These are phyloP conservation scores for Cyclotella sp. DNA, from an alignment of 108 stramenopile genomes.

Conservation along the genomic window DNA sequence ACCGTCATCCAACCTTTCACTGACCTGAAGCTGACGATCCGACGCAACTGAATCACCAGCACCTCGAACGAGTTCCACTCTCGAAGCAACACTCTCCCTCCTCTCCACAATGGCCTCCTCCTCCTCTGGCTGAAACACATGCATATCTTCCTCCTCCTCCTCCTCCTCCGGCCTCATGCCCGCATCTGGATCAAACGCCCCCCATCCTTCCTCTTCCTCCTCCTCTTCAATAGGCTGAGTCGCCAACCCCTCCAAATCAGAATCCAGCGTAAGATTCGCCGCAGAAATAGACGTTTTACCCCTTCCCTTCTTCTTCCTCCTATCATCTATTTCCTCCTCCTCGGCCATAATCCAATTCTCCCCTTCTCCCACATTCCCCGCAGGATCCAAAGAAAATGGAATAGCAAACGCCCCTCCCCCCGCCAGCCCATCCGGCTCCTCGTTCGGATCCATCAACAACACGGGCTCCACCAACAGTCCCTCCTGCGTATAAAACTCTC, in stretches of 20 bases:
- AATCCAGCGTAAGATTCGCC: slow-evolving; percentile 35
- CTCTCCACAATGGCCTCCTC: slow-evolving; percentile 47
- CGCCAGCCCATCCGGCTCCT: slow-evolving; percentile 22
- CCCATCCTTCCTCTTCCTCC: slow-evolving; percentile 82
- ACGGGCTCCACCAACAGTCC: slow-evolving; percentile 50
- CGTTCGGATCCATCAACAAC: slow-evolving; percentile 49
- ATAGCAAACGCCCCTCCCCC: slow-evolving; percentile 38
- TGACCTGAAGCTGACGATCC: slow-evolving; percentile 57
- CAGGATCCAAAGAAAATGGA: slow-evolving; percentile 58
- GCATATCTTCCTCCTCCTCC: slow-evolving; percentile 51
- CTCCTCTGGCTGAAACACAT: slow-evolving; percentile 56
- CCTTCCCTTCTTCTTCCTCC: slow-evolving; percentile 22
- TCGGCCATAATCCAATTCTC: slow-evolving; percentile 79
- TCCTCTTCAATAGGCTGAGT: slow-evolving; percentile 35
- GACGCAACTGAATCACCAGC: slow-evolving; percentile 54
- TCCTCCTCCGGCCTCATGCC: slow-evolving; percentile 66
- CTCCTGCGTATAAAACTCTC: slow-evolving; percentile 68
- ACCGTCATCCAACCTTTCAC: slow-evolving; percentile 8
- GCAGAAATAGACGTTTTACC: slow-evolving; percentile 18
- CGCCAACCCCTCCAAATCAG: slow-evolving; percentile 24
- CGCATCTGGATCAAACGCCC: slow-evolving; percentile 86
- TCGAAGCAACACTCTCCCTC: slow-evolving; percentile 58
- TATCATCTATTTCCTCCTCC: slow-evolving; percentile 52
- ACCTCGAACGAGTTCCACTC: slow-evolving; percentile 84
- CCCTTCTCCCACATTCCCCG: slow-evolving; percentile 46